A percentile compares a stretch with the other conserved stretches of the same genome.
These are phyloP conservation scores for Digitaria exilis DNA, from an alignment of 202 grass and related monocot species.

Conservation along the genomic window DNA sequence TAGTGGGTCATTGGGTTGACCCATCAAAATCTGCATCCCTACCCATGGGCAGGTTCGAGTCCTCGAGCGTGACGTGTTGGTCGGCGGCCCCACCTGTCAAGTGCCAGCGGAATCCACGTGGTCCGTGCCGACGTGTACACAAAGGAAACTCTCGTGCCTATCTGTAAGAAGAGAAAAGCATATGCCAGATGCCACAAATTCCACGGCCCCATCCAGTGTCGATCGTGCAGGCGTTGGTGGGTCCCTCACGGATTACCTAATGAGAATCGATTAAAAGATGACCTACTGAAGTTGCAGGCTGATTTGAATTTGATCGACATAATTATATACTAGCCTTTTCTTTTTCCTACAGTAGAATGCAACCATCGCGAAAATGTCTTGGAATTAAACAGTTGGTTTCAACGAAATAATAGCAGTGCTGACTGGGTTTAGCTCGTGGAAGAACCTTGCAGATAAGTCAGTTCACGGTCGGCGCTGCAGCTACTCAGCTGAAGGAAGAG, in stretches of 20 bases:
- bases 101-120: background rate
- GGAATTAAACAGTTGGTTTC: background rate
- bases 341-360: no score
- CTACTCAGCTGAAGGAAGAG: background rate
- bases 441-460: background rate
- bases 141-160: background rate
- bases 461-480: background rate
- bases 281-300: background rate
- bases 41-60: no score
- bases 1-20: no score
- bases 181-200: background rate
- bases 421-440: background rate
- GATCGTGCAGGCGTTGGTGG: background rate
- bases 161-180: background rate
- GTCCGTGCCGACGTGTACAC: background rate
- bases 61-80: conserved; percentile 2
- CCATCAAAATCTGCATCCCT: no score
- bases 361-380: no score
- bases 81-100: background rate
- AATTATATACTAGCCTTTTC: background rate
- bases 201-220: background rate
- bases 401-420: background rate
- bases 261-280: background rate
- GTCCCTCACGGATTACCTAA: background rate
- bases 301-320: background rate